Evolutionary conservation across 208 protist species (phyloP), one percentile per base, ranked within the genome.

Genomic region (Acanthamoeba healyi): DNA sequence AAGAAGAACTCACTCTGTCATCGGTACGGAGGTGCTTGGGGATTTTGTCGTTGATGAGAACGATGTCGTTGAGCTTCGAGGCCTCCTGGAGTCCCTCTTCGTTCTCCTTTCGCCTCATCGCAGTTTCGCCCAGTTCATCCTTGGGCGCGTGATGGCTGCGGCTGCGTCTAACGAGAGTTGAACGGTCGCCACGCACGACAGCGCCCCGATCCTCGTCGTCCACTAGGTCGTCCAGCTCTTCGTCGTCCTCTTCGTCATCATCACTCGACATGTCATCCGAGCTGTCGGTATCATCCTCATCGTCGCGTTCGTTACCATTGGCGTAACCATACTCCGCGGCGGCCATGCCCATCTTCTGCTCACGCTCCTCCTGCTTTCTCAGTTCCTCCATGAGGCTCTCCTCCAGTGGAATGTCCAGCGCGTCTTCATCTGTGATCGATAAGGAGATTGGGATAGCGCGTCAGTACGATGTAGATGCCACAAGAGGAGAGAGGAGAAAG

Each of bases 321-420:
- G 14, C 22, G 61, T 22, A 36, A 29, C 61, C 14, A 19, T 67
- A 36, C 61, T 36, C 29, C 26, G 22, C 22, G 54, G n/a, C 56
- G 24, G 56, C 26, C 61, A 67, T 36, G 61, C 34, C 40, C 24
- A 44, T 49, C 29, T 7, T 46, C 34, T 79, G 32, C 70, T 79
- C 70, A 5, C 70, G 70, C 70, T 40, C 70, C 70, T 79, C 70
- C 70, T 79, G 38, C 70, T 79, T 79, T 46, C 70, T 79, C 70
- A 79, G 40, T 79, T 79, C 70, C 70, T 79, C 70, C 70, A 79
- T 79, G 40, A 79, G 70, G 40, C 70, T 79, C 70, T 79, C 70
- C 70, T 79, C 70, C 70, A 79, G 40, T 17, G 70, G 70, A 79
- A 79, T 79, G 70, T 79, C 70, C 32, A 79, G 70, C 32, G 70